These are phyloP conservation scores for Cytospora chrysosperma DNA, from an alignment of 2,329 filamentous ascomycete genomes.

Conservation along the genomic window DNA sequence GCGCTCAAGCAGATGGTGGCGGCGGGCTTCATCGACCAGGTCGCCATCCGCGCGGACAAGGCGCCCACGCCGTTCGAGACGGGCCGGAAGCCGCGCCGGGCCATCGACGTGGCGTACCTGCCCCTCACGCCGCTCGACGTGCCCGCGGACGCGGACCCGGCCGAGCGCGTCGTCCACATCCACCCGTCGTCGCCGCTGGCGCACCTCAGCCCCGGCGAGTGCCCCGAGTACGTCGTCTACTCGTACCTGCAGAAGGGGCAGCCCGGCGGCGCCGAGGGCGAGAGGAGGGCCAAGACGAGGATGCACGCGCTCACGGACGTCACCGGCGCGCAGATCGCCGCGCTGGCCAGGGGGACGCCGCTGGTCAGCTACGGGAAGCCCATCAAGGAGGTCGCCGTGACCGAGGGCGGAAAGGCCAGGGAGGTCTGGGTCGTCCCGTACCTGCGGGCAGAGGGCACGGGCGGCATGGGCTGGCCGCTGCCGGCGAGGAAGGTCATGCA, in stretches of 20 bases:
- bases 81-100: conserved; percentile 70
- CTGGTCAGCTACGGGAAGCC: conserved; percentile 85
- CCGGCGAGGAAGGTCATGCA: conserved; percentile 83
- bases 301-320: conserved; percentile 87
- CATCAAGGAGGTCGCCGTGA: conserved; percentile 70
- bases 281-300: conserved; percentile 68
- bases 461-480: conserved; percentile 77
- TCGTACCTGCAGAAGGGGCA: conserved; percentile 74
- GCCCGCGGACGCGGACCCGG: conserved; percentile 37
- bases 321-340: conserved; percentile 71
- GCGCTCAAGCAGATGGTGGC: conserved; percentile 89
- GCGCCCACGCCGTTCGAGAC: conserved; percentile 69
- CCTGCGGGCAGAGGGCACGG: conserved; percentile 65
- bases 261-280: conserved; percentile 47
- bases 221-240: conserved; percentile 87
- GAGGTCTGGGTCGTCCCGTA: conserved; percentile 84
- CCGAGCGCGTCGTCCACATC: conserved; percentile 74
- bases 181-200: conserved; percentile 84
- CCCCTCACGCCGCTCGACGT: conserved; percentile 71
- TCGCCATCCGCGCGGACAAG: conserved; percentile 89
- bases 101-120: conserved; percentile 88
- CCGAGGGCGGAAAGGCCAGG: conserved; percentile 46
- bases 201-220: conserved; percentile 65
- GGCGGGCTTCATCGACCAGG: conserved; percentile 89
- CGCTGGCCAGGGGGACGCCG: conserved; percentile 80